phyloP scores from a whole-genome alignment of 2,329 filamentous ascomycete species.

The Alternaria gansuensis region DNA sequence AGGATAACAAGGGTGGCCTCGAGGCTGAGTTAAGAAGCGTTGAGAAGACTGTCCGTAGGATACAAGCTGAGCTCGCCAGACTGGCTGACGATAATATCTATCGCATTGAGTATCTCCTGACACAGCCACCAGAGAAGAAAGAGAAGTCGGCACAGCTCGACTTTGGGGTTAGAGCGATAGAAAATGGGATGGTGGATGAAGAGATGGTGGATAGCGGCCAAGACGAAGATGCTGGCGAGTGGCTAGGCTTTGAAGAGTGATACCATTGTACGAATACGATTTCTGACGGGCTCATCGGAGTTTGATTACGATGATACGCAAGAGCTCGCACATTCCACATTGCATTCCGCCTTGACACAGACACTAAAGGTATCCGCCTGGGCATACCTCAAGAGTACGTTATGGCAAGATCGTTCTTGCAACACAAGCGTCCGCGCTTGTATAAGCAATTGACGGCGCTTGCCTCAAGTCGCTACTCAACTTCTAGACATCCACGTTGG shows the following conservation, averaged over 20 bases:
- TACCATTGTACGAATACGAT: conserved; percentile 23
- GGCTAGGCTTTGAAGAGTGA: conserved; percentile 61
- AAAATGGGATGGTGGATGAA: conserved; percentile 49
- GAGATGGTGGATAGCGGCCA: conserved; percentile 45
- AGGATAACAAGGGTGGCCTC: conserved; percentile 79
- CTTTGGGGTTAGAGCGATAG: conserved; percentile 46
- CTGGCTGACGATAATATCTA: conserved; percentile 90
- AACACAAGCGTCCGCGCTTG: too few relatives aligned
- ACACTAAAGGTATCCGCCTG: fast-evolving
- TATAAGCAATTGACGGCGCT: neutral
- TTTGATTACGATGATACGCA: neutral
- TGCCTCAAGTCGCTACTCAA: neutral
- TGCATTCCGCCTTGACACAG: fast-evolving
- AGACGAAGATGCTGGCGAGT: conserved; percentile 56
- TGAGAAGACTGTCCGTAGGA: conserved; percentile 78
- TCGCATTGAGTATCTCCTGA: conserved; percentile 82
- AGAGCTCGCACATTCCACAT: neutral
- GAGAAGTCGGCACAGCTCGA: conserved; percentile 38
- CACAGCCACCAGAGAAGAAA: conserved; percentile 56
- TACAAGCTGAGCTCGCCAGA: conserved; percentile 82
- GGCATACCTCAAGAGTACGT: too few relatives aligned
- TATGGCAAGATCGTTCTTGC: neutral
- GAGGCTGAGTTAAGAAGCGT: conserved; percentile 86
- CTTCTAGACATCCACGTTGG: neutral
- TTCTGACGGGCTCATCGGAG: conserved; percentile 1